Conservation (phyloP, 2,329 filamentous ascomycete species). For the Knoxdaviesia proteae region DNA sequence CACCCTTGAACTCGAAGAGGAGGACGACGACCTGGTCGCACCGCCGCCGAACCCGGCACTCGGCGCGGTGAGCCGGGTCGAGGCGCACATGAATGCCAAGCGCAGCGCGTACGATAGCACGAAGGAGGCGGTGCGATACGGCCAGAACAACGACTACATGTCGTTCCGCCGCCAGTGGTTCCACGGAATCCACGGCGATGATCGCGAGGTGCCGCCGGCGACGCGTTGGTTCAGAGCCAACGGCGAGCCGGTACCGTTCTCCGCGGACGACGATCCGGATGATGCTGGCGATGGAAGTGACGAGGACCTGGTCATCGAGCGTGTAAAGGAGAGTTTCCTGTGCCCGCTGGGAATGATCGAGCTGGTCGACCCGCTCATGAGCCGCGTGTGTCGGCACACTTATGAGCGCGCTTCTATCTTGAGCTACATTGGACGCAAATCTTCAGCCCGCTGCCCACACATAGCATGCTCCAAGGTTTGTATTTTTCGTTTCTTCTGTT, state of each 20-base stretch:
- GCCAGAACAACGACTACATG: slow-evolving; percentile 34
- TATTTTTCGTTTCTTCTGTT: too few relatives aligned
- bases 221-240: slow-evolving; percentile 30
- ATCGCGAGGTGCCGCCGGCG: slow-evolving; percentile 29
- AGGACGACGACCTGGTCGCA: neutral
- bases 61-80: slow-evolving; percentile 2
- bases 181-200: slow-evolving; percentile 25
- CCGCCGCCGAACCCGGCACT: too few relatives aligned
- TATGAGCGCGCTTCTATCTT: too few relatives aligned
- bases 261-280: slow-evolving; percentile 21
- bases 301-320: slow-evolving; percentile 47
- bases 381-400: too few relatives aligned
- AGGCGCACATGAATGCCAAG: slow-evolving; percentile 10
- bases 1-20: neutral
- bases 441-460: too few relatives aligned
- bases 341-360: slow-evolving; percentile 47
- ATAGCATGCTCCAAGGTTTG: too few relatives aligned
- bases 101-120: slow-evolving; percentile 20
- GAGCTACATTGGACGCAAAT: too few relatives aligned
- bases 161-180: slow-evolving; percentile 38
- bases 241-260: slow-evolving; percentile 17
- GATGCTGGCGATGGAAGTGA: slow-evolving; percentile 29
- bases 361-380: slow-evolving; percentile 33
- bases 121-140: slow-evolving; percentile 26
- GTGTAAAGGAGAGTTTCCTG: slow-evolving; percentile 41